A percentile compares a stretch with the other conserved stretches of the same genome.
phyloP scores from a whole-genome alignment of 495 filamentous ascomycete species.

The Penicillium lividum region DNA sequence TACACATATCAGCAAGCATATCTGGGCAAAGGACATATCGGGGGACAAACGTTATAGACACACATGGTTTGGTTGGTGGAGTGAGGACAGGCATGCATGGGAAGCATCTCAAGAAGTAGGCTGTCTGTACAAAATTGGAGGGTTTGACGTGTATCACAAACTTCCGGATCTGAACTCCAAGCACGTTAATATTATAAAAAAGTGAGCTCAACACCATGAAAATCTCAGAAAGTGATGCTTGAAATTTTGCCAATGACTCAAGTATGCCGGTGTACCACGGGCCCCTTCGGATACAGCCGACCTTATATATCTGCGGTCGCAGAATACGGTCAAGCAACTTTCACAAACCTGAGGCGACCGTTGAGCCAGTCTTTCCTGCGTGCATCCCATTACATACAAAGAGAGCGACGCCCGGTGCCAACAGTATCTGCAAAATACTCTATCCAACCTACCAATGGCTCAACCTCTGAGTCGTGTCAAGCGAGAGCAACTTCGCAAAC shows the following conservation, averaged over 20 bases:
- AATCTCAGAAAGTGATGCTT: not conserved
- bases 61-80: not conserved
- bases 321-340: not conserved
- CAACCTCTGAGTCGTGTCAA: slow-evolving; percentile 11
- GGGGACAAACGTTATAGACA: not conserved
- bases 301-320: not conserved
- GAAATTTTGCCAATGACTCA: not conserved
- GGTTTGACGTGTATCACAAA: no score
- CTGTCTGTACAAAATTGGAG: not conserved
- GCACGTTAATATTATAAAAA: no score
- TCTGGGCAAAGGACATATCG: not conserved
- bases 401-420: not conserved
- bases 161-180: no score
- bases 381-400: not conserved
- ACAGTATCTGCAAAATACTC: not conserved
- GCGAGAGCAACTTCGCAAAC: slow-evolving; percentile 24
- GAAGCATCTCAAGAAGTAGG: not conserved
- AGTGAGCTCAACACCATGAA: not conserved
- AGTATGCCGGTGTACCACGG: not conserved
- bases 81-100: not conserved
- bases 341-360: not conserved
- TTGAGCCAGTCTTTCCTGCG: not conserved
- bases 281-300: not conserved
- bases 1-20: not conserved
- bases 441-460: not conserved